Base-by-base conservation (phyloP, 1,139 yeast species). In the Dujonia santamariae region DNA sequence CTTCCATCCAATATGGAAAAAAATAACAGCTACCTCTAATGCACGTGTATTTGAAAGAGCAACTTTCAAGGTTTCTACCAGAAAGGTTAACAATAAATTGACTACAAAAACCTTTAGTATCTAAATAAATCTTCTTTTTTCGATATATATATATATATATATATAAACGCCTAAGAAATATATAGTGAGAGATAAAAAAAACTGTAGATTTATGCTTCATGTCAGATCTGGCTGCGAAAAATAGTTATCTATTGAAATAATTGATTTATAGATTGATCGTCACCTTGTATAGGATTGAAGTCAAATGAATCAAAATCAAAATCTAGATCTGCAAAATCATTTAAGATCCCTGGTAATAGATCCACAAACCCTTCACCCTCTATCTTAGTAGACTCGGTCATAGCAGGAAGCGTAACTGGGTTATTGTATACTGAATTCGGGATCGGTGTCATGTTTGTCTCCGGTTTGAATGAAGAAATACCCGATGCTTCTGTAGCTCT, bases 281-380 rank as follows among this genome's bases (percentile, higher is more conserved):
- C 8, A 4, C 21, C 21, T 19, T 19, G 28, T 6, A 34, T 3
- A 12, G 19, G 28, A 13, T 23, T 19, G 27, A 30, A 30, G 17
- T 36, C 33, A n/a, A 32, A 24, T 7, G 25, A 36, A n/a, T n/a
- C n/a, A 3, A 36, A 12, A 7, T 33, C 38, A 19, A 36, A 34
- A 19, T 36, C 36, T n/a, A 36, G 17, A 5, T 28, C 36, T 3
- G 33, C 36, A 28, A 36, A 36, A 23, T 34, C 37, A 12, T 20
- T 29, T 12, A 34, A 19, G 9, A 36, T 23, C 4, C 31, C 33
- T 16, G 38, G 36, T 6, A 36, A 19, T 6, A 32, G 27, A 16
- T 33, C 33, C 17, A 13, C 9, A 22, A 22, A 22, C 13, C 7
- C 6, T 22, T 22, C 12, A 22, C 7, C 25, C 12, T 22, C 5